Conservation (phyloP, 1,284 basidiomycete species). For the Melampsora larici-populina region DNA sequence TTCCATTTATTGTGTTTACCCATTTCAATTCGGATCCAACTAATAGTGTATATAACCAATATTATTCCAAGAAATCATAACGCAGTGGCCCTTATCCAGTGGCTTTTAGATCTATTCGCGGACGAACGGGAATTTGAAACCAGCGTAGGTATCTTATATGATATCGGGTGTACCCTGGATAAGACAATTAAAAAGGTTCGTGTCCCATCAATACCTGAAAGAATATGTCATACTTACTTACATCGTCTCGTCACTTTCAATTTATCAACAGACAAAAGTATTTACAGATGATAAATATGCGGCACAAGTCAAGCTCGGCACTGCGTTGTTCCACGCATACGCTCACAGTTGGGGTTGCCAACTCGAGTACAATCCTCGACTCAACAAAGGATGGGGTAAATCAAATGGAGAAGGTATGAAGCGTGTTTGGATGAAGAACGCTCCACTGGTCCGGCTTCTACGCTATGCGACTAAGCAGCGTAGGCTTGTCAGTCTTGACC, state of each 20-base stretch:
- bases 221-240: no score
- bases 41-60: no score
- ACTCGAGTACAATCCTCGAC: slow-evolving; percentile 1
- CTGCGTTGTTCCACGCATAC: slow-evolving; percentile 13
- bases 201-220: no score
- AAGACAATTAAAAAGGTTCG: slow-evolving; percentile 28
- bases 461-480: neutral
- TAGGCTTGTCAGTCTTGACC: neutral
- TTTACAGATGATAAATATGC: neutral
- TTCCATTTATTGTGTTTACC: no score
- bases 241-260: no score
- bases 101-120: neutral
- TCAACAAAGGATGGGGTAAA: no score
- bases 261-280: neutral
- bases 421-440: neutral
- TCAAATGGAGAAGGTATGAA: no score
- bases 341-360: slow-evolving; percentile 16
- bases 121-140: neutral
- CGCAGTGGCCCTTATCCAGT: neutral
- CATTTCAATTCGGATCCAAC: no score
- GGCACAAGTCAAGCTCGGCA: neutral
- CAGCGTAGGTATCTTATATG: no score
- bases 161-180: slow-evolving; percentile 6
- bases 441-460: neutral
- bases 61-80: slow-evolving; percentile 2